Conservation (phyloP, 805 yeast species). For the Phaffomyces opuntiae region DNA sequence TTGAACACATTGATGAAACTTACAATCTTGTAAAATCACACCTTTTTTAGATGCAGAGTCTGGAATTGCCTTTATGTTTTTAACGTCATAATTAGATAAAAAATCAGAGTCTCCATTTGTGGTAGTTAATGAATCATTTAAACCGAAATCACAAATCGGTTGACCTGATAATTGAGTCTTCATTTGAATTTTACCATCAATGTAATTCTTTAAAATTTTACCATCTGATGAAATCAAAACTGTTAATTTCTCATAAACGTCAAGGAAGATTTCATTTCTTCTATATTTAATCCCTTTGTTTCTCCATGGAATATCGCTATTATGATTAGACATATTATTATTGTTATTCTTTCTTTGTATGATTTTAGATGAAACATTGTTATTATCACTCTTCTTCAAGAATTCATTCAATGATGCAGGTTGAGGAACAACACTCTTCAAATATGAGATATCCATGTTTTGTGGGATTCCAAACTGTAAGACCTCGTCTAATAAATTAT, state of each 20-base stretch:
- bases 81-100: constrained; percentile 23
- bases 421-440: constrained; percentile 28
- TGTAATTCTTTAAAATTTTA: constrained; percentile 57
- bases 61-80: constrained; percentile 26
- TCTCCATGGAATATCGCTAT: constrained; percentile 54
- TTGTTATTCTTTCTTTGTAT: constrained; percentile 1
- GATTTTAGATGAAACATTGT: not conserved
- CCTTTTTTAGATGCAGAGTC: constrained; percentile 14
- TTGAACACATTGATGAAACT: constrained; percentile 83
- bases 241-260: constrained; percentile 69
- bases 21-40: constrained; percentile 65
- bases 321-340: not conserved
- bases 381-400: not conserved
- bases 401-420: constrained; percentile 12
- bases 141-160: constrained; percentile 78
- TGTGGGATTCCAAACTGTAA: constrained; percentile 77
- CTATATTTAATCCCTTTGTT: constrained; percentile 64
- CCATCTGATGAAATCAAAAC: constrained; percentile 62
- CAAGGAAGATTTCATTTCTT: constrained; percentile 71
- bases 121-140: constrained; percentile 46
- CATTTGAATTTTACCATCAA: constrained; percentile 69
- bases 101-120: constrained; percentile 19
- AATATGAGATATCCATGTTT: constrained; percentile 43
- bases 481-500: constrained; percentile 72
- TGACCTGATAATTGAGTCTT: constrained; percentile 70